Conservation (phyloP, 73 alveolate species). For the Uronychia binucleata region DNA sequence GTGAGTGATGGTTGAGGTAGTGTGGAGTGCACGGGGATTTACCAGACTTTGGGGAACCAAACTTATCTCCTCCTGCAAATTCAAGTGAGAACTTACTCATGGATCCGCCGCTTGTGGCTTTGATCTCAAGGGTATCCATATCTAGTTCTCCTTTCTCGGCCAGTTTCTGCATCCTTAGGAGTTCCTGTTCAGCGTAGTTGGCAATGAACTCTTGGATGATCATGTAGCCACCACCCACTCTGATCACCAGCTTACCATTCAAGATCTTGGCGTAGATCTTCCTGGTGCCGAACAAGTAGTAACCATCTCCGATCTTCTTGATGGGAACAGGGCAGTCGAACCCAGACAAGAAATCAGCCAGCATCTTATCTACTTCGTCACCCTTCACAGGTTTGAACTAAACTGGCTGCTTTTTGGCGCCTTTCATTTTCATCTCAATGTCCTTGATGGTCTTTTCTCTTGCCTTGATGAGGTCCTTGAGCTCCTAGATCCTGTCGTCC, state of each 20-base stretch:
- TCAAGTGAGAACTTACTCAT: too few species aligned
- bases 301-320: slow-evolving; percentile 26
- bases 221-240: slow-evolving; percentile 61
- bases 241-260: slow-evolving; percentile 31
- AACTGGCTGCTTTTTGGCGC: not conserved
- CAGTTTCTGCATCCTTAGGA: slow-evolving; percentile 18
- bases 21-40: too few species aligned
- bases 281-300: slow-evolving; percentile 23
- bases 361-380: slow-evolving; percentile 35
- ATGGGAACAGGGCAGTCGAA: slow-evolving; percentile 6
- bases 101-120: too few species aligned
- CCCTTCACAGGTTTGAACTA: slow-evolving; percentile 32
- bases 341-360: slow-evolving; percentile 18
- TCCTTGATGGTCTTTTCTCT: not conserved
- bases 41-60: too few species aligned
- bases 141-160: slow-evolving; percentile 20
- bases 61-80: too few species aligned
- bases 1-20: too few species aligned
- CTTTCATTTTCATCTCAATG: not conserved
- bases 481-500: not conserved
- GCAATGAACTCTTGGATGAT: slow-evolving; percentile 34
- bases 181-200: slow-evolving; percentile 24
- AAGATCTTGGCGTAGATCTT: slow-evolving; percentile 28
- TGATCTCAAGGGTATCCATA: not conserved
- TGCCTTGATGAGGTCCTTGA: not conserved